Evolutionary conservation across 2,329 filamentous ascomycete genomes (phyloP).

Genomic region (Talaromyces sp.): DNA sequence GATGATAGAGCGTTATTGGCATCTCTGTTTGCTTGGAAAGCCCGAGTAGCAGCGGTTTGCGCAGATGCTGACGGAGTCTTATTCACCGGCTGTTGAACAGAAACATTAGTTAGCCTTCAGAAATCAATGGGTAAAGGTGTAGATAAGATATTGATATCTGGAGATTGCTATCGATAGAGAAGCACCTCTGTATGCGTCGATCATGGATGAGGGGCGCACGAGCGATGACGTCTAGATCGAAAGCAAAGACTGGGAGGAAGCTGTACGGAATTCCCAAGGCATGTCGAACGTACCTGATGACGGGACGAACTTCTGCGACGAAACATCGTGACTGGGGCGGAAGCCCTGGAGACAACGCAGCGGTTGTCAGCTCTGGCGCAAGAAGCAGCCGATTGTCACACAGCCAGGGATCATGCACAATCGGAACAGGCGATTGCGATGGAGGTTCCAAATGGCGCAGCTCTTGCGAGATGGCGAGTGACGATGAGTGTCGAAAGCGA

Average conservation of each 20-base stretch:
- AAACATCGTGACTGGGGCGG: conserved; percentile 11
- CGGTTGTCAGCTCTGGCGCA: background rate
- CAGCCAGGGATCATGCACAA: background rate
- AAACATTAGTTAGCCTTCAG: background rate
- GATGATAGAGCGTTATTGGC: conserved; percentile 66
- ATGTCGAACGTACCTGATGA: conserved; percentile 11
- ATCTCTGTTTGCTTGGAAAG: conserved; percentile 64
- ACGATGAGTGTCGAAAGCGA: background rate
- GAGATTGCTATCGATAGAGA: conserved; percentile 4
- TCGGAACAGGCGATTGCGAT: background rate
- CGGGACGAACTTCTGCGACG: conserved; percentile 14
- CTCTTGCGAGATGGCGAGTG: background rate
- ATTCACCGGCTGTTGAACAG: conserved; percentile 51
- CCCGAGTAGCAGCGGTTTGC: conserved; percentile 72
- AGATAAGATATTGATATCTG: conserved; percentile 1
- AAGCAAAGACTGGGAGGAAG: background rate
- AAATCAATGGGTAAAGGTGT: conserved; percentile 7
- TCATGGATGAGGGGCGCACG: background rate
- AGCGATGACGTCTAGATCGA: background rate
- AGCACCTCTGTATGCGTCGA: background rate
- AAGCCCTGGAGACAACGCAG: conserved; percentile 2
- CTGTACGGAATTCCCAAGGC: background rate
- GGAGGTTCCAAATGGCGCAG: background rate
- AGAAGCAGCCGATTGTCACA: conserved; percentile 2
- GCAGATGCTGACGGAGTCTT: conserved; percentile 64